Evolutionary conservation across 23 red algal genomes (phyloP).

Genomic region (Gracilaria vermiculophylla): DNA sequence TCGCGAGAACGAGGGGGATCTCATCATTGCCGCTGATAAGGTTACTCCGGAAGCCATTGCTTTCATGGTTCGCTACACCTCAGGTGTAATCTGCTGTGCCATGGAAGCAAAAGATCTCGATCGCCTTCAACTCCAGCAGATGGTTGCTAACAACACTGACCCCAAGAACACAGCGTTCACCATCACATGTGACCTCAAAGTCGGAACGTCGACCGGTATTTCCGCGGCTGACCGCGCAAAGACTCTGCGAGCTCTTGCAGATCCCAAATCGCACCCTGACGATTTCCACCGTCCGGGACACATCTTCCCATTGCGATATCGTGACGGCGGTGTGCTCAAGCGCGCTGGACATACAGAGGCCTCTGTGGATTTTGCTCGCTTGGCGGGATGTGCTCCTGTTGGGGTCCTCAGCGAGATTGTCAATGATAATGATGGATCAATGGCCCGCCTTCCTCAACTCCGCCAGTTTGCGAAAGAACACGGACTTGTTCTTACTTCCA

Average conservation of each 20-base stretch:
- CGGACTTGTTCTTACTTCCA: conserved; percentile 88
- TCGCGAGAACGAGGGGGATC: conserved; percentile 98
- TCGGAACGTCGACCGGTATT: conserved; percentile 89
- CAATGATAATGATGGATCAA: conserved; percentile 85
- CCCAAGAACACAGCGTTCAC: conserved; percentile 97
- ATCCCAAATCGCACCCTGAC: conserved; percentile 33
- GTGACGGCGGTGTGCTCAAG: conserved; percentile 90
- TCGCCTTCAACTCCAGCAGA: conserved; percentile 70
- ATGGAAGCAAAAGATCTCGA: conserved; percentile 67
- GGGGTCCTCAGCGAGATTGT: conserved; percentile 96
- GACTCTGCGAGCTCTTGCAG: conserved; percentile 81
- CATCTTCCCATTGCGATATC: conserved; percentile 90
- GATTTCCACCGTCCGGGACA: conserved; percentile 95
- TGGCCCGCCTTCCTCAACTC: conserved; percentile 90
- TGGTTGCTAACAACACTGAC: conserved; percentile 94
- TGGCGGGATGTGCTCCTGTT: conserved; percentile 83
- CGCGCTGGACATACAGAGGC: conserved; percentile 98
- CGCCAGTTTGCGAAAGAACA: conserved; percentile 73
- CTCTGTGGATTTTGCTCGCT: conserved; percentile 81
- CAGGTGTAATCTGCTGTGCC: conserved; percentile 91
- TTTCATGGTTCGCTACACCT: conserved; percentile 98
- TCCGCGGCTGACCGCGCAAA: conserved; percentile 86
- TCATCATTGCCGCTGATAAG: conserved; percentile 94
- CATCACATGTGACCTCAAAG: conserved; percentile 81
- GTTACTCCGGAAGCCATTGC: conserved; percentile 92